Evolutionary conservation across 2,329 filamentous ascomycete species (phyloP).

Genomic region (Pseudocercospora vitis): DNA sequence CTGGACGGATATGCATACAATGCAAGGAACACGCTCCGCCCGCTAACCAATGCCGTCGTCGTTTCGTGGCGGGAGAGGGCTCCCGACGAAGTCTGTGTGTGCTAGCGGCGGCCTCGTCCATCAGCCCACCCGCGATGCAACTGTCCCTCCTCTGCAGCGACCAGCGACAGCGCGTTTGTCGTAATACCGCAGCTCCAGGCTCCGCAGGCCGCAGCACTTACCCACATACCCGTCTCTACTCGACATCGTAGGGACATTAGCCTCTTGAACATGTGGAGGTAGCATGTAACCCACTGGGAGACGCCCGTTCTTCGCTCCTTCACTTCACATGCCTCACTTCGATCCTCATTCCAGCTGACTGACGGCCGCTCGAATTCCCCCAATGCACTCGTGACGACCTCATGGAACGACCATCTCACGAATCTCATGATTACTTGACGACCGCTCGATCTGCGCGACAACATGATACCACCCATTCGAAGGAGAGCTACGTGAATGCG

Average conservation of each 20-base stretch:
- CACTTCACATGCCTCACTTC: neutral
- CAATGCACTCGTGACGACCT: conserved; percentile 10
- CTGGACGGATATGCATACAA: conserved; percentile 1
- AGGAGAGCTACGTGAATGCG: conserved; percentile 10
- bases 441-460: conserved; percentile 13
- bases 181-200: conserved; percentile 4
- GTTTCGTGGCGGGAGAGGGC: neutral
- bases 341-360: neutral
- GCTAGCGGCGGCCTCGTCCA: conserved; percentile 1
- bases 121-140: conserved; percentile 4
- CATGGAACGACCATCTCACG: conserved; percentile 20
- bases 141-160: neutral
- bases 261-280: conserved; percentile 9
- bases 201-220: neutral
- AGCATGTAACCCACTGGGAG: neutral
- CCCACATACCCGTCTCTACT: neutral
- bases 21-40: neutral
- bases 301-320: neutral
- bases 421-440: conserved; percentile 10
- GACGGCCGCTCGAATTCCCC: neutral
- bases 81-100: neutral
- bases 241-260: neutral
- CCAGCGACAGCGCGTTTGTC: neutral
- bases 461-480: conserved; percentile 6
- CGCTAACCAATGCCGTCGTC: neutral